A percentile compares a stretch with the other conserved stretches of the same genome.
Conservation (phyloP, 306 rosid species). For the Senna siamea region DNA sequence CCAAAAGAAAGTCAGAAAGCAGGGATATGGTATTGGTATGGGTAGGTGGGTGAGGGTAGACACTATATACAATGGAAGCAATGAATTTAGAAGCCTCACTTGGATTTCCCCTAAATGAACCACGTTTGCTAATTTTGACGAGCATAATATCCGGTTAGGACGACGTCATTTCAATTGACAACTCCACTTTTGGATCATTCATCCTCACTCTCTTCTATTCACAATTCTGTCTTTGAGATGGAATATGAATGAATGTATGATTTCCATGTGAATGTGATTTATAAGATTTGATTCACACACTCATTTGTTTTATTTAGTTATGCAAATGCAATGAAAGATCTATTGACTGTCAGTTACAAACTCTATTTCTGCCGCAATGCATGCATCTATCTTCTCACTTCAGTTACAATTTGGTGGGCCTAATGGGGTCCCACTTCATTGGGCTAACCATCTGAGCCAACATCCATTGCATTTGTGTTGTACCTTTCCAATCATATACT, state of each 20-base stretch:
- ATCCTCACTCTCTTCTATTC: too few species aligned
- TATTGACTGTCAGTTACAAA: too few species aligned
- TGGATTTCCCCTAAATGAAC: neutral
- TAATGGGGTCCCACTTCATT: constrained; percentile 33
- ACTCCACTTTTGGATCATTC: neutral
- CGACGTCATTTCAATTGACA: neutral
- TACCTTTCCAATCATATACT: constrained; percentile 10
- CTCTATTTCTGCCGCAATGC: constrained; percentile 42
- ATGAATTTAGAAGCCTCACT: neutral
- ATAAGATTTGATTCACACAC: too few species aligned
- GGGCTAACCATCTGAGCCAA: constrained; percentile 38
- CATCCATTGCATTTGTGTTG: constrained; percentile 2
- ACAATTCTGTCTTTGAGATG: too few species aligned
- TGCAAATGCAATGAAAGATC: too few species aligned
- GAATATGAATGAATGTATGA: too few species aligned
- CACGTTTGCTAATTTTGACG: neutral
- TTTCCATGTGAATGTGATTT: too few species aligned
- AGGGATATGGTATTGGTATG: constrained; percentile 7
- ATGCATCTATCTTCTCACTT: constrained; percentile 4
- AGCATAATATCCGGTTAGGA: neutral
- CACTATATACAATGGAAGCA: neutral
- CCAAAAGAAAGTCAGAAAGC: neutral
- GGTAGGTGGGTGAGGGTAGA: neutral
- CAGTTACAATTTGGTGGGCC: constrained; percentile 11
- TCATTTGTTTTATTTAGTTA: too few species aligned